Evolutionary conservation across 2,329 filamentous ascomycete species (phyloP), one percentile per base, ranked within the genome.

Genomic region (Coniochaeta prunicola): DNA sequence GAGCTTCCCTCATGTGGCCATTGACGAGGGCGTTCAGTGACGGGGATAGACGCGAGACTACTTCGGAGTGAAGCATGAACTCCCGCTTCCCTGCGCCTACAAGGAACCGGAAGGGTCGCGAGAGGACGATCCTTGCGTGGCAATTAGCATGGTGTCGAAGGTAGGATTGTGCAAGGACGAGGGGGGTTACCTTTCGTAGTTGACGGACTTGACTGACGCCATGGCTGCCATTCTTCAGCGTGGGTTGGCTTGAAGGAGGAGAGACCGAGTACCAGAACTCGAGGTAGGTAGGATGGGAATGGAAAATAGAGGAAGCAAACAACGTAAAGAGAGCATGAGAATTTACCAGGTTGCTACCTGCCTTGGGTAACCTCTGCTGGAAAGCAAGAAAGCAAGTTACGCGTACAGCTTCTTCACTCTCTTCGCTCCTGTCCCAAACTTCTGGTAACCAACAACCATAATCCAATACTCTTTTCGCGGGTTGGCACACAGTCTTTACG

Each of bases 41-140:
- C 30, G 72, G 69, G 26, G 76, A 79, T 62, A 77, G 71, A 67
- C 72, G 69, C 45, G 73, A 70, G 33, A 77, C 73, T 6, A 79
- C 69, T 8, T 71, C 74, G 30, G 74, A 70, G 64, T 80, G 77
- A 62, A 80, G 74, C 33, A 72, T 75, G 61, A 78, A 72, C 59
- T 77, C 75, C 53, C 73, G 76, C 64, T 76, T 74, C 21, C 70
- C 67, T 7, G 74, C 73, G 6, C 77, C 77, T 60, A 79, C 74
- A 30, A 77, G 68, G 63, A 79, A 77, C 53, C 72, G 74, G 60
- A 77, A 78, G 19, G 73, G 69, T 36, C 72, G 70, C 40, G 76
- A 78, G 59, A 71, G 70, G 48, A 76, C 68, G 60, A 77, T 76
- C 59, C 74, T n/a, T 77, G 26, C 24, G 36, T 38, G 40, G 26